Percentiles rank a stretch among this genome's conserved stretches.
Evolutionary conservation across 108 stramenopile genomes (phyloP).

Genomic region (Mediolabrus comicus): DNA sequence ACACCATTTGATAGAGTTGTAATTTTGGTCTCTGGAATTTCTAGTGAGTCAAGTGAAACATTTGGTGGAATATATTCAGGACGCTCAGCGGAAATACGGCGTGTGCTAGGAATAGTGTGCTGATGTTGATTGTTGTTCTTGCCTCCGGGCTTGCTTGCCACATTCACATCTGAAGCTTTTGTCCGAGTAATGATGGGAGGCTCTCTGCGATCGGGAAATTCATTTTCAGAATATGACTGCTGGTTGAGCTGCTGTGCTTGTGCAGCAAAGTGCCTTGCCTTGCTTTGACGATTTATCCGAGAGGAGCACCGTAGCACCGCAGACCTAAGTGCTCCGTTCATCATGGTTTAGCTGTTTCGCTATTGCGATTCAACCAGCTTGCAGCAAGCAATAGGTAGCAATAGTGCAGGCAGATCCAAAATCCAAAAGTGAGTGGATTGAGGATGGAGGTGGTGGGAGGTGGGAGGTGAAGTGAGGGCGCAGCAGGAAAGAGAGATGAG

Average conservation of each 20-base stretch:
- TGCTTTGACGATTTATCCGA: neutral
- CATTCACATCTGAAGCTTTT: slow-evolving; percentile 21
- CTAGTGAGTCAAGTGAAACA: slow-evolving; percentile 39
- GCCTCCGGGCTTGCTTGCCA: slow-evolving; percentile 11
- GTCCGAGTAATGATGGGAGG: slow-evolving; percentile 66
- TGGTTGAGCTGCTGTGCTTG: neutral
- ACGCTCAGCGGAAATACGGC: slow-evolving; percentile 39
- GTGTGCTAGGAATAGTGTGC: slow-evolving; percentile 17
- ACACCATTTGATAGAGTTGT: slow-evolving; percentile 86
- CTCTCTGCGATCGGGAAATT: slow-evolving; percentile 76
- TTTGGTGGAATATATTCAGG: slow-evolving; percentile 67
- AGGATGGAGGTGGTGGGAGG: too few relatives aligned
- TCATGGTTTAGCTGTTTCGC: too few relatives aligned
- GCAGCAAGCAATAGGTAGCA: too few relatives aligned
- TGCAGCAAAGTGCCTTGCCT: neutral
- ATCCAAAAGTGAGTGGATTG: too few relatives aligned
- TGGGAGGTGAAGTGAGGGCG: too few relatives aligned
- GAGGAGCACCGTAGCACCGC: neutral
- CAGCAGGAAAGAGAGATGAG: too few relatives aligned
- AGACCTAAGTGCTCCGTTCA: neutral
- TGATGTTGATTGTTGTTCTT: neutral
- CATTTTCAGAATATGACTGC: slow-evolving; percentile 40
- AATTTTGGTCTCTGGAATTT: slow-evolving; percentile 65
- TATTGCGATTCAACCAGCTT: too few relatives aligned
- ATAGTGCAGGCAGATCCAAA: too few relatives aligned